Evolutionary conservation across 495 filamentous ascomycete genomes (phyloP).

Genomic region (Symbiotaphrina buchneri): DNA sequence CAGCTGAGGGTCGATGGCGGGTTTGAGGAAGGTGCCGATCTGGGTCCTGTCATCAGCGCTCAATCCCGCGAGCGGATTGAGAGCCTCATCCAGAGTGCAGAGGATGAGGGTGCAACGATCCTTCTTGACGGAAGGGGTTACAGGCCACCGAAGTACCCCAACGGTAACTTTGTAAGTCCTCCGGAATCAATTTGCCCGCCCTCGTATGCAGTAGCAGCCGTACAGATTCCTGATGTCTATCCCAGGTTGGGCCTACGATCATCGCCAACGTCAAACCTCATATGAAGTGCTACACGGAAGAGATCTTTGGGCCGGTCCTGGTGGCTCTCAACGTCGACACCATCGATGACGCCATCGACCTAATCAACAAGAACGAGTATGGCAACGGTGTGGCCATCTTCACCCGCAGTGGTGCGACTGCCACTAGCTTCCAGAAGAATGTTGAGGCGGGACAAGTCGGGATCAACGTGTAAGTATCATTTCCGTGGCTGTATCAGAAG

Average conservation of each 20-base stretch:
- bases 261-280: conserved; percentile 78
- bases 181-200: neutral
- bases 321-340: conserved; percentile 68
- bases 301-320: conserved; percentile 93
- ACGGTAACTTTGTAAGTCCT: conserved; percentile 70
- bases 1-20: conserved; percentile 77
- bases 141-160: conserved; percentile 80
- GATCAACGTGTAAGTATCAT: conserved; percentile 45
- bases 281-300: conserved; percentile 89
- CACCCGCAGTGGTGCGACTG: conserved; percentile 37
- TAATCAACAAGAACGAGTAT: conserved; percentile 49
- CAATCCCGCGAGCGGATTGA: conserved; percentile 83
- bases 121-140: conserved; percentile 80
- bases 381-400: conserved; percentile 51
- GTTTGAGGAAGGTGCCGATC: conserved; percentile 82
- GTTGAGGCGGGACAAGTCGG: conserved; percentile 33
- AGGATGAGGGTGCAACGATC: conserved; percentile 84
- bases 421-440: conserved; percentile 39
- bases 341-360: conserved; percentile 50
- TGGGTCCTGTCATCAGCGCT: conserved; percentile 93
- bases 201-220: no score
- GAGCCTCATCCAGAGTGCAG: conserved; percentile 64
- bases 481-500: no score
- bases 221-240: no score
- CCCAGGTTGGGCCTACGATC: conserved; percentile 64